Evolutionary conservation across 1,139 yeast species (phyloP).

Genomic region (Eremothecium coryli): DNA sequence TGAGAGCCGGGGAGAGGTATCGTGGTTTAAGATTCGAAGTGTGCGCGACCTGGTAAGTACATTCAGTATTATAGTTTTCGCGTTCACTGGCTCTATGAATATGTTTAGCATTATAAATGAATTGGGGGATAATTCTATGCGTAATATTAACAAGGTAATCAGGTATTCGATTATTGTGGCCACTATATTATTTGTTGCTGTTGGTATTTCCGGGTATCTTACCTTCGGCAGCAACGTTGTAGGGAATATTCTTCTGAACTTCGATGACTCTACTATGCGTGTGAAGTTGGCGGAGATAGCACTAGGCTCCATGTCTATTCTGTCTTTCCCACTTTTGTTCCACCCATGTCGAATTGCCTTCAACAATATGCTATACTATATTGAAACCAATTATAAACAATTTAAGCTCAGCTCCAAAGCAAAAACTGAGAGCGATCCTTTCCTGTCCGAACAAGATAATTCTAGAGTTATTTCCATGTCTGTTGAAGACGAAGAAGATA

Average conservation of each 20-base stretch:
- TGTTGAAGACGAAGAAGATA: conserved; percentile 19
- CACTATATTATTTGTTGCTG: conserved; percentile 50
- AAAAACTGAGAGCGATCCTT: conserved; percentile 1
- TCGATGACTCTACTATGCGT: conserved; percentile 34
- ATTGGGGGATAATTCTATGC: conserved; percentile 47
- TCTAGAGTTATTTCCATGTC: neutral
- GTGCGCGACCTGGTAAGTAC: conserved; percentile 60
- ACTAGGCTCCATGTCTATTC: conserved; percentile 70
- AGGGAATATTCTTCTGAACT: conserved; percentile 76
- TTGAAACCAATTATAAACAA: conserved; percentile 20
- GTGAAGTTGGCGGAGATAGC: conserved; percentile 55
- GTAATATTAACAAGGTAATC: conserved; percentile 45
- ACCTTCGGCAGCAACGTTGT: conserved; percentile 71
- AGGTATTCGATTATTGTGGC: conserved; percentile 48
- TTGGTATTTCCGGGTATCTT: conserved; percentile 77
- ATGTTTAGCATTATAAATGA: conserved; percentile 89
- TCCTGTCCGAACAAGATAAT: conserved; percentile 7
- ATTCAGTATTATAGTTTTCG: conserved; percentile 86
- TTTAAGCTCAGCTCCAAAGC: conserved; percentile 1
- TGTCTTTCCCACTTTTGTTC: conserved; percentile 85
- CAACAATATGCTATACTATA: conserved; percentile 61
- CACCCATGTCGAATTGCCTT: conserved; percentile 87
- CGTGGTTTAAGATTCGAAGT: conserved; percentile 46
- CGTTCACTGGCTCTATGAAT: conserved; percentile 92
- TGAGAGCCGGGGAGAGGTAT: conserved; percentile 40